Evolutionary conservation across 192 early-diverging fungal genomes (phyloP).

Genomic region (Coemansia asiatica): DNA sequence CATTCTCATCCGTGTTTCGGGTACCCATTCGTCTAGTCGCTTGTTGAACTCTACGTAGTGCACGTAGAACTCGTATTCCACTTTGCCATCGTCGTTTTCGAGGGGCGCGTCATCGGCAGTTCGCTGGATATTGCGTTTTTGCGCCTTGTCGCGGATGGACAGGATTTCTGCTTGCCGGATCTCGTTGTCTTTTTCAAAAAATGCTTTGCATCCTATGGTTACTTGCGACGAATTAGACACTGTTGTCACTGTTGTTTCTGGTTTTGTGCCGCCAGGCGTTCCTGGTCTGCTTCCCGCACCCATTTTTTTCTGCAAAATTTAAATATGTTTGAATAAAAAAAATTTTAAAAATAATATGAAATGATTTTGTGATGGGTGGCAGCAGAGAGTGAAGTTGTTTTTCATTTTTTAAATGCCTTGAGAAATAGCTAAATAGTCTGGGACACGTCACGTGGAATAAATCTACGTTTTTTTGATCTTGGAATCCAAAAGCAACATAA

Average conservation of each 20-base stretch:
- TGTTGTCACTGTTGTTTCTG: slow-evolving; percentile 21
- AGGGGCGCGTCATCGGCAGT: slow-evolving; percentile 53
- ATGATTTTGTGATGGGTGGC: too few relatives aligned
- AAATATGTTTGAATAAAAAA: neutral
- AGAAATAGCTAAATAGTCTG: slow-evolving; percentile 1
- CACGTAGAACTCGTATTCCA: slow-evolving; percentile 82
- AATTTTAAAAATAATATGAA: neutral
- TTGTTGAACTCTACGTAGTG: slow-evolving; percentile 98
- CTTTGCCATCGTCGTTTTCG: slow-evolving; percentile 24
- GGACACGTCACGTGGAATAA: neutral
- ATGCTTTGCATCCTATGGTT: slow-evolving; percentile 62
- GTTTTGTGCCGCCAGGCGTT: slow-evolving; percentile 35
- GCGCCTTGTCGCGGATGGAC: slow-evolving; percentile 63
- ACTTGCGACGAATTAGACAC: slow-evolving; percentile 35
- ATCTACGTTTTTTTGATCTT: neutral
- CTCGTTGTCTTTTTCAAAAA: slow-evolving; percentile 63
- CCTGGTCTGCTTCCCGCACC: slow-evolving; percentile 45
- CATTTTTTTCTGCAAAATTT: slow-evolving; percentile 11
- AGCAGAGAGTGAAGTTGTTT: too few relatives aligned
- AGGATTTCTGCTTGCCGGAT: slow-evolving; percentile 86
- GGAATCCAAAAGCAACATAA: too few relatives aligned
- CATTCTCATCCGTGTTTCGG: slow-evolving; percentile 63
- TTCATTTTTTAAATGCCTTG: too few relatives aligned
- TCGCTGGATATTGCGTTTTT: slow-evolving; percentile 45
- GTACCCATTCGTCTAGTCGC: slow-evolving; percentile 96